These are phyloP conservation scores for Rhizopus arrhizus DNA, from an alignment of 371 early-diverging fungal species.

Conservation along the genomic window DNA sequence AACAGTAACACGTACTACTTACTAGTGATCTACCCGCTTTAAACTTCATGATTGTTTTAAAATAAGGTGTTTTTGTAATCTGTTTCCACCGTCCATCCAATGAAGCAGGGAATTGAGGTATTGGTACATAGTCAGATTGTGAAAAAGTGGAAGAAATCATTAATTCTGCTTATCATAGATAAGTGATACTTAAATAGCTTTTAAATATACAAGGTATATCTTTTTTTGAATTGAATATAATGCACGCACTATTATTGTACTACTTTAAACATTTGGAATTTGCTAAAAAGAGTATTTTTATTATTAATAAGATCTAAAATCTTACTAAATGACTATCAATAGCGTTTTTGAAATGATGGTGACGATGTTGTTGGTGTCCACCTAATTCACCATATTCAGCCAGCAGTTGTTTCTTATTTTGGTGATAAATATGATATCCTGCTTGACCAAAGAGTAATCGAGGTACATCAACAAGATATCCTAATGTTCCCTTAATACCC, in stretches of 20 bases:
- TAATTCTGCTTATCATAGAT: too few relatives aligned
- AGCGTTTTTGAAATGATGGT: neutral
- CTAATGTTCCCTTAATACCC: constrained; percentile 40
- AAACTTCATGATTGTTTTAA: constrained; percentile 36
- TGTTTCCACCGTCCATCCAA: constrained; percentile 38
- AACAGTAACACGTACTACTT: constrained; percentile 4
- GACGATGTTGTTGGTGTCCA: neutral
- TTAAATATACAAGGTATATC: too few relatives aligned
- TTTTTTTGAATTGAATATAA: too few relatives aligned
- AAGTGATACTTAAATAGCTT: too few relatives aligned
- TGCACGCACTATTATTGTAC: too few relatives aligned
- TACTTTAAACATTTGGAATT: too few relatives aligned
- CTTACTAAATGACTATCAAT: too few relatives aligned
- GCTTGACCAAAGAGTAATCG: constrained; percentile 38
- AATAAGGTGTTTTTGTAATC: constrained; percentile 27
- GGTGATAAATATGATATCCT: constrained; percentile 31
- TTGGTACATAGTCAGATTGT: constrained; percentile 21
- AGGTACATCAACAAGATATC: constrained; percentile 41
- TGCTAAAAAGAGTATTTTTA: too few relatives aligned
- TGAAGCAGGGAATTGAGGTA: constrained; percentile 39
- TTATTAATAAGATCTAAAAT: too few relatives aligned
- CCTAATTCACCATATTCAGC: neutral
- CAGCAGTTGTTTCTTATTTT: constrained; percentile 19
- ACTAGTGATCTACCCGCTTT: constrained; percentile 30
- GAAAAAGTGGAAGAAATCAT: too few relatives aligned